phyloP scores from a whole-genome alignment of 2,329 filamentous ascomycete genomes.

The Lachnum nothofagi region DNA sequence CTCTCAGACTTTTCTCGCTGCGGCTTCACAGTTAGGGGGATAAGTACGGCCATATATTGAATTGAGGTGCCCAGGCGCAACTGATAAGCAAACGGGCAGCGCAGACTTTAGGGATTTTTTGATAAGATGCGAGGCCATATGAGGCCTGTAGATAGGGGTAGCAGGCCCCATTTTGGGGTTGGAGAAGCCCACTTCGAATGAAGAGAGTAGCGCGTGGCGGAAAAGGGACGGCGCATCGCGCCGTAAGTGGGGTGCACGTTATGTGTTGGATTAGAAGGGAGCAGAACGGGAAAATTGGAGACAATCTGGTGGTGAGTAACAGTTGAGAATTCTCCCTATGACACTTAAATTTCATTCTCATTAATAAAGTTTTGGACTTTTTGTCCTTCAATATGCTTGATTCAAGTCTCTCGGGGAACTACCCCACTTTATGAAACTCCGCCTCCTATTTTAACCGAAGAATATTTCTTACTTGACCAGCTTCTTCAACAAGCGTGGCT shows the following conservation, averaged over 20 bases:
- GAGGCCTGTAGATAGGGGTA: background rate
- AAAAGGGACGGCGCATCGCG: background rate
- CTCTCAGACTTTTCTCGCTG: background rate
- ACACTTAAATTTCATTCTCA: too few species aligned
- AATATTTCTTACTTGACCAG: too few species aligned
- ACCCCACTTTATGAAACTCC: too few species aligned
- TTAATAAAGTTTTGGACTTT: too few species aligned
- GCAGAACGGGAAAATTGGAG: too few species aligned
- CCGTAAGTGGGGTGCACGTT: background rate
- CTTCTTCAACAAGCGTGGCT: too few species aligned
- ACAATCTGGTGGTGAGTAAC: too few species aligned
- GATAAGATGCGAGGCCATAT: background rate
- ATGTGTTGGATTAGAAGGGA: background rate
- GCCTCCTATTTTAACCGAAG: too few species aligned
- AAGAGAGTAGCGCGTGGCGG: background rate
- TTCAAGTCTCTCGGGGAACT: too few species aligned
- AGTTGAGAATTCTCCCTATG: too few species aligned
- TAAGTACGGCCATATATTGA: background rate
- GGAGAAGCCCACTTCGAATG: background rate
- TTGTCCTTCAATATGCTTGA: too few species aligned
- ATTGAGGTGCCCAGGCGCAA: background rate
- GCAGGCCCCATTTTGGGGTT: background rate
- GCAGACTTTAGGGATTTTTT: background rate
- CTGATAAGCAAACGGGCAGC: conserved; percentile 1
- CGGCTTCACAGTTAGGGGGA: background rate